A percentile compares a stretch with the other conserved stretches of the same genome.
phyloP scores from a whole-genome alignment of 768 basidiomycete species.

The Crepidotus variabilis region DNA sequence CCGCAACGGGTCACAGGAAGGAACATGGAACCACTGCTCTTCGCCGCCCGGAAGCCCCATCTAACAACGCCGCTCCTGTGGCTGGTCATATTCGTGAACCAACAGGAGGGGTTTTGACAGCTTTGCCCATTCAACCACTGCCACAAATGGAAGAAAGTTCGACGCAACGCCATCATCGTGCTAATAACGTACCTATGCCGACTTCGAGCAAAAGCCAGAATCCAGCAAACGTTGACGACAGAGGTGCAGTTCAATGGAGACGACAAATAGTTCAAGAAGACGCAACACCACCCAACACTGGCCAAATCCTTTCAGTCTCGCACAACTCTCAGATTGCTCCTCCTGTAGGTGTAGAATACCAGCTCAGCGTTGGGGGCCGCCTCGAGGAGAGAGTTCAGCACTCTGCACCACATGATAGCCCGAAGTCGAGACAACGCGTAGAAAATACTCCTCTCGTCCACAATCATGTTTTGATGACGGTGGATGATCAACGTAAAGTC shows the following conservation, averaged over 20 bases:
- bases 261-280: too few relatives aligned
- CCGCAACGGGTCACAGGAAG: background rate
- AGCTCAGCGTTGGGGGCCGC: background rate
- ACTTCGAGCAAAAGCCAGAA: background rate
- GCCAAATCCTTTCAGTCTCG: background rate
- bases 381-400: background rate
- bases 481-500: background rate
- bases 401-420: background rate
- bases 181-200: background rate
- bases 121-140: background rate
- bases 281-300: background rate
- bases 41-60: background rate
- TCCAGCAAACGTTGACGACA: background rate
- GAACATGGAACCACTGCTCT: background rate
- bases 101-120: background rate
- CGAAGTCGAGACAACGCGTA: background rate
- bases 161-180: background rate
- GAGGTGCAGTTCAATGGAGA: too few relatives aligned
- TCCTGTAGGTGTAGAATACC: background rate
- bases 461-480: background rate
- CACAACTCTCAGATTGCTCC: background rate
- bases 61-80: background rate
- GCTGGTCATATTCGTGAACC: background rate
- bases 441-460: background rate
- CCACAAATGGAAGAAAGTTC: background rate